A percentile compares a stretch with the other conserved stretches of the same genome.
phyloP scores from a whole-genome alignment of 164 flowering plant genomes.

The Magnolia kwangsiensis region DNA sequence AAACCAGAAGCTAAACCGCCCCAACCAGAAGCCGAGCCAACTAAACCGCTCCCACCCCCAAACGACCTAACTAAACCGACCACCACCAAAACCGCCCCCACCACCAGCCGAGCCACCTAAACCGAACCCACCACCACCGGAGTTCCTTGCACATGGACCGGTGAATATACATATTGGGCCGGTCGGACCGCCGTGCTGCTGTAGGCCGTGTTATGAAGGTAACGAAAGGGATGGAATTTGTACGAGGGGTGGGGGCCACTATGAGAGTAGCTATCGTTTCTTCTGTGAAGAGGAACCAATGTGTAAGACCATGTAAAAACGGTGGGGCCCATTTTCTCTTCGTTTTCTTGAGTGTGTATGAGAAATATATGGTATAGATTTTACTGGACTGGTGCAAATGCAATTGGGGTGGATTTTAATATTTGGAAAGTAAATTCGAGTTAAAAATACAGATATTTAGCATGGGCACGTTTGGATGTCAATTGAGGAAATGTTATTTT shows the following conservation, averaged over 20 bases:
- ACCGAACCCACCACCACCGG: background rate
- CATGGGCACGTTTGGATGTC: too few species aligned
- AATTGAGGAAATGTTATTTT: too few species aligned
- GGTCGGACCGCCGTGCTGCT: background rate
- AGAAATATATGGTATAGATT: too few species aligned
- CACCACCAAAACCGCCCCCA: too few species aligned
- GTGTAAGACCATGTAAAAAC: conserved; percentile 8
- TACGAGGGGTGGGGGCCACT: background rate
- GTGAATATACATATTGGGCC: background rate
- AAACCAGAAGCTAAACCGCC: background rate
- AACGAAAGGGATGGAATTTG: background rate
- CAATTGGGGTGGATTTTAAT: too few species aligned
- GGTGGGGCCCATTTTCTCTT: background rate
- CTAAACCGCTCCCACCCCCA: background rate
- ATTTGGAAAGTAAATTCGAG: too few species aligned
- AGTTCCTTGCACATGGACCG: background rate
- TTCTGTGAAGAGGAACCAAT: conserved; percentile 14
- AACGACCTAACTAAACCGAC: background rate
- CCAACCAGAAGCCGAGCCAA: background rate
- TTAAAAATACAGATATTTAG: too few species aligned
- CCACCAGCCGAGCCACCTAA: background rate
- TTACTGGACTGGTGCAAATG: too few species aligned
- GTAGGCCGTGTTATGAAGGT: conserved; percentile 7
- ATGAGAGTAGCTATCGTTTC: background rate
- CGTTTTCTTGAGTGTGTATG: background rate